Base-by-base conservation (phyloP, 108 stramenopile genomes). In the Aurantiochytrium sp. region DNA sequence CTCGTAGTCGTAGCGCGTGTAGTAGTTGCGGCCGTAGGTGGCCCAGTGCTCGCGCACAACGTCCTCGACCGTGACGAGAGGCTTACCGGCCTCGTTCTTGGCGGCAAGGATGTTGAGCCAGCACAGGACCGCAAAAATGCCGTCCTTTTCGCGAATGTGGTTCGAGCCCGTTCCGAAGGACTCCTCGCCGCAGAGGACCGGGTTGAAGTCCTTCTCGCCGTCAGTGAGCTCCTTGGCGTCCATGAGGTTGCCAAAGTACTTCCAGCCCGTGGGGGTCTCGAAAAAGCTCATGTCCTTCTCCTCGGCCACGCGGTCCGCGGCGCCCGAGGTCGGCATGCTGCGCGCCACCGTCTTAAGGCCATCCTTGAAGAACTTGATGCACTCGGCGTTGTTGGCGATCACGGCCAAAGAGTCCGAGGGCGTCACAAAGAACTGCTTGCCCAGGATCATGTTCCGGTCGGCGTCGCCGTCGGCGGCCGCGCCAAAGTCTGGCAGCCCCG, bases 171-270 rank as follows among this genome's bases (percentile, higher is more conserved):
- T 99, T 59, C 99, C 99, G 89, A 99, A 99, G 89, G 95, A 95
- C 90, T 99, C 99, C 90, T 99, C 99, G 41, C 99, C 99, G 90
- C 99, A 99, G 89, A 99, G 95, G 90, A 99, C 96, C n/a, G 99
- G 99, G 68, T 96, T 96, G 93, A 97, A 98, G 90, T 99, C 96
- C 73, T 85, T 65, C 37, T 93, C 94, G 89, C 93, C 97, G 59
- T 19, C 59, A 12, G 59, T 65, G 55, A 97, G 91, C 27, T 88
- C 95, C 91, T 97, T 97, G 89, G 96, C 97, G 91, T 98, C 98
- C 99, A 99, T 99, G 85, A 98, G 91, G 93, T 99, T 99, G 86
- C 98, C 98, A 85, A 99, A 99, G 92, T 96, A 99, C 92, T 99
- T 99, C 99, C 99, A 99, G 68, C 99, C 99, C 68, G 99, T 99